phyloP scores from a whole-genome alignment of 257 asterid genomes.

The Solanum dulcamara region DNA sequence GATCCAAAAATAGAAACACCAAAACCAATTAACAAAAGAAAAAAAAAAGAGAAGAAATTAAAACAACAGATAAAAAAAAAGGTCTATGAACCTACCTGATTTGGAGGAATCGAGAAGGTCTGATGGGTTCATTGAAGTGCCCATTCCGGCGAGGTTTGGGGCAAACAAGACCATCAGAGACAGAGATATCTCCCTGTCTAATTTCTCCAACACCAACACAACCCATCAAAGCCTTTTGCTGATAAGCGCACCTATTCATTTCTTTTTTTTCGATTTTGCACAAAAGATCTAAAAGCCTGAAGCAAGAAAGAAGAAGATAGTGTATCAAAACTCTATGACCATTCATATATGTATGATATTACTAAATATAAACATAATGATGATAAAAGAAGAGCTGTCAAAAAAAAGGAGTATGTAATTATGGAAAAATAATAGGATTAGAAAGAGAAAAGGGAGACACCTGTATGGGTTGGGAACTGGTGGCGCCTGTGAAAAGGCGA shows the following conservation, averaged over 20 bases:
- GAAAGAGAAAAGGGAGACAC: not conserved
- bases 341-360: not conserved
- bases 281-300: not conserved
- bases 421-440: not conserved
- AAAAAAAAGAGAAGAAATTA: not conserved
- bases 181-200: not conserved
- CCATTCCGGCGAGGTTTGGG: slow-evolving; percentile 1
- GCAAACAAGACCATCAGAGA: not conserved
- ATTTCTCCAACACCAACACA: not conserved
- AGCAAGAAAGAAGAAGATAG: not conserved
- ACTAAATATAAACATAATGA: not conserved
- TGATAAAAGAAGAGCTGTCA: not conserved
- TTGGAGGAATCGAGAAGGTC: not conserved
- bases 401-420: not conserved
- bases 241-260: not conserved
- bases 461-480: not conserved
- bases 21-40: not conserved
- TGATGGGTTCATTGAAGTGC: not conserved
- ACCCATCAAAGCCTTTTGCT: not conserved
- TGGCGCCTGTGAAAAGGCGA: not conserved
- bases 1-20: not conserved
- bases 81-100: not conserved
- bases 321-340: not conserved
- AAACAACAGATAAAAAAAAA: not conserved
- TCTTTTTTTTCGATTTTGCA: not conserved